Evolutionary conservation across 257 asterid species (phyloP).

Genomic region (Nicotiana sylvestris): DNA sequence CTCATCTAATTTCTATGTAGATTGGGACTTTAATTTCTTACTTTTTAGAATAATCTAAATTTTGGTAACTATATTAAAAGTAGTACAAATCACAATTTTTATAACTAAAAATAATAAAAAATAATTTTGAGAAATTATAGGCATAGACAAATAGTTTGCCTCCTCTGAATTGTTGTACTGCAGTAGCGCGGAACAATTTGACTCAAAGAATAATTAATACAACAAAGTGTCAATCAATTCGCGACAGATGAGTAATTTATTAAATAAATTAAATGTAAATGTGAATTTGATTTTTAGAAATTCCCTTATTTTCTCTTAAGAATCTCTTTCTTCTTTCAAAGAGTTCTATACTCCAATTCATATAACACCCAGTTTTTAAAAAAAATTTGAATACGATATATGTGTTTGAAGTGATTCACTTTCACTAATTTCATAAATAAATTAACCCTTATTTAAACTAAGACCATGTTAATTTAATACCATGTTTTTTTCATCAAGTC

Average conservation of each 20-base stretch:
- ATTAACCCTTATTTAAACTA: not conserved
- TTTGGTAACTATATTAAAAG: not conserved
- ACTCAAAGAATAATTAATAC: not conserved
- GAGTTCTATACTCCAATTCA: no score
- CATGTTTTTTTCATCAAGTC: not conserved
- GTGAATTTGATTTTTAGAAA: not conserved
- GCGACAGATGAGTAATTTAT: not conserved
- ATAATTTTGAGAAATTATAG: not conserved
- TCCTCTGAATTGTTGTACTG: not conserved
- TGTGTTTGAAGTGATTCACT: not conserved
- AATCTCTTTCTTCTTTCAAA: no score
- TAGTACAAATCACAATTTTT: not conserved
- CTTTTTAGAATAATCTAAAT: not conserved
- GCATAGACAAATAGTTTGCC: not conserved
- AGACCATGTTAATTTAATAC: not conserved
- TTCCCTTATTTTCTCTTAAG: no score
- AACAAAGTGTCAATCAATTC: not conserved
- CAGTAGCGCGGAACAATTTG: not conserved
- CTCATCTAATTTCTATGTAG: not conserved
- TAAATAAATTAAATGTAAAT: not conserved
- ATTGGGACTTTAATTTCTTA: not conserved
- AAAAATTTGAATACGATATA: no score
- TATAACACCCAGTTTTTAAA: no score
- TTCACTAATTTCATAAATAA: not conserved
- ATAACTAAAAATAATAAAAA: not conserved